These are phyloP conservation scores for Aureobasidium musti DNA, from an alignment of 2,329 filamentous ascomycete genomes.

Conservation along the genomic window DNA sequence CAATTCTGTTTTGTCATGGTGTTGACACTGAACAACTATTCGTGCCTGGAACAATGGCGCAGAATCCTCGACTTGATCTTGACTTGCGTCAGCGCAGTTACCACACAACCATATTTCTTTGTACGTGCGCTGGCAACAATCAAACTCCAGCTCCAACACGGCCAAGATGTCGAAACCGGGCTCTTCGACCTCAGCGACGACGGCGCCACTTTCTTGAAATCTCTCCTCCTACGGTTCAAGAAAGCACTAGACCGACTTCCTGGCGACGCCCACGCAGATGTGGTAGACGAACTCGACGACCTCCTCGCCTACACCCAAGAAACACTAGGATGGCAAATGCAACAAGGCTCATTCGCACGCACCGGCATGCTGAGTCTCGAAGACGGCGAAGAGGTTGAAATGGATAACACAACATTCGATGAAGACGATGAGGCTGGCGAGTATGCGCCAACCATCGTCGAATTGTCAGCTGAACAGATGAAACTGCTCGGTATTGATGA, in stretches of 20 bases:
- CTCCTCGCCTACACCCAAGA: constrained; percentile 57
- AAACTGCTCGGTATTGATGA: constrained; percentile 41
- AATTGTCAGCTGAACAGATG: constrained; percentile 51
- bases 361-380: constrained; percentile 62
- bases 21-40: constrained; percentile 65
- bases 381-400: constrained; percentile 63
- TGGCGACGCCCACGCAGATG: constrained; percentile 45
- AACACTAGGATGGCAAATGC: constrained; percentile 61
- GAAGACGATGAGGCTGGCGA: constrained; percentile 66
- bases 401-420: constrained; percentile 54
- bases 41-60: constrained; percentile 67
- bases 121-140: constrained; percentile 54
- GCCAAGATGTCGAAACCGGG: constrained; percentile 61
- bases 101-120: constrained; percentile 54
- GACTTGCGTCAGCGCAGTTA: constrained; percentile 57
- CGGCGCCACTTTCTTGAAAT: constrained; percentile 55
- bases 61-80: constrained; percentile 58
- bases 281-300: constrained; percentile 57
- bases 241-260: constrained; percentile 53
- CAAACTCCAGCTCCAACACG: constrained; percentile 57
- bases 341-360: constrained; percentile 51
- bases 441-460: constrained; percentile 63
- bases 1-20: constrained; percentile 66
- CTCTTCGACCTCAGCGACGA: constrained; percentile 62
- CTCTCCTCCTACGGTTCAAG: constrained; percentile 56